These are phyloP conservation scores for Colletotrichum melonis DNA, from an alignment of 2,329 filamentous ascomycete species.

Conservation along the genomic window DNA sequence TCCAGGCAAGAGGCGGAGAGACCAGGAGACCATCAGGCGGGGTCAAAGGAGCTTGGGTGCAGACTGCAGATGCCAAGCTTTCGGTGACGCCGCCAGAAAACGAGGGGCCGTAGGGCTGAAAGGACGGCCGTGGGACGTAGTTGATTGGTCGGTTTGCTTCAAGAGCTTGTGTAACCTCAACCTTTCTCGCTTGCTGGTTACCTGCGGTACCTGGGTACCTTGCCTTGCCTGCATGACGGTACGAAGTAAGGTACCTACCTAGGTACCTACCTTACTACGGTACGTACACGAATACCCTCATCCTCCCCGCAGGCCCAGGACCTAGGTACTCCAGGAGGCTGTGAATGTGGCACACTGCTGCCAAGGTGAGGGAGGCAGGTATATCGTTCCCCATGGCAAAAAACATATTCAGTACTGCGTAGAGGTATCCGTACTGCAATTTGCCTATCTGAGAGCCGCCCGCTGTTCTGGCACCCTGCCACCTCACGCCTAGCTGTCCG, in stretches of 20 bases:
- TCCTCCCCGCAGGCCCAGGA: no score
- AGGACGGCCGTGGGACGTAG: neutral
- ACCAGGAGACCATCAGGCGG: neutral
- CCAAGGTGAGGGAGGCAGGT: no score
- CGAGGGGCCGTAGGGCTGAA: constrained; percentile 28
- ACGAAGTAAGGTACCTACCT: no score
- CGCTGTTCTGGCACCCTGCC: neutral
- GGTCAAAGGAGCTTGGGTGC: constrained; percentile 8
- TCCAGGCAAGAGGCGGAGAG: constrained; percentile 10
- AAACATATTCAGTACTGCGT: neutral
- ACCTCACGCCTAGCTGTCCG: neutral
- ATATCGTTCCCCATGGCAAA: no score
- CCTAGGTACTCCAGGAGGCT: no score
- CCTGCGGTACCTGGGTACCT: no score
- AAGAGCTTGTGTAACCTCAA: constrained; percentile 5
- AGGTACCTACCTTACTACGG: neutral
- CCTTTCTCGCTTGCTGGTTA: neutral
- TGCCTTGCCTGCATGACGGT: no score
- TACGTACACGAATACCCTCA: no score
- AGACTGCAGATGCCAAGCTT: constrained; percentile 27
- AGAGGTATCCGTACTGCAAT: neutral
- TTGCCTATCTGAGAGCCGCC: neutral
- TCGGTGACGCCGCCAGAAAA: constrained; percentile 28
- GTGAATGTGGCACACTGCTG: no score
- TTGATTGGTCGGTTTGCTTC: constrained; percentile 12